These are phyloP conservation scores for Brettanomyces nanus DNA, from an alignment of 805 yeast species.

Conservation along the genomic window DNA sequence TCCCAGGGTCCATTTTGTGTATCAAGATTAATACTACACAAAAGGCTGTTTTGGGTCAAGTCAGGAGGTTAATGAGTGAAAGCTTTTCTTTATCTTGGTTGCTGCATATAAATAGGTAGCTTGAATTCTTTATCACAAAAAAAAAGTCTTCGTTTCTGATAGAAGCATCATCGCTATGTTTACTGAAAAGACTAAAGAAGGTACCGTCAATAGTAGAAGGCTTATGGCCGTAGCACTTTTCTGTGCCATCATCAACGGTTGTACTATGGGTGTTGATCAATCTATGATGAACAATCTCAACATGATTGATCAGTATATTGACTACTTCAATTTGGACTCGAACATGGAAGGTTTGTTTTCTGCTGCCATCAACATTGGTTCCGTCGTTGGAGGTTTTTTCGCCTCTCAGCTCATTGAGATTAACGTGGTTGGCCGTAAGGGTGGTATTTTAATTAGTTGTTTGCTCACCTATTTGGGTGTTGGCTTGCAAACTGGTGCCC, in stretches of 20 bases:
- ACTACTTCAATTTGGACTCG: conserved; percentile 17
- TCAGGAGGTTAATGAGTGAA: no score
- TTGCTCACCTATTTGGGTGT: conserved; percentile 25
- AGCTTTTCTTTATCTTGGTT: no score
- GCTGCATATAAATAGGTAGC: no score
- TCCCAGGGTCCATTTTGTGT: no score
- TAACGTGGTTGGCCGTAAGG: conserved; percentile 22
- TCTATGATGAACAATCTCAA: conserved; percentile 21
- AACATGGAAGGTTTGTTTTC: conserved; percentile 19
- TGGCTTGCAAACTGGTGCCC: conserved; percentile 31
- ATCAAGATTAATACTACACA: no score
- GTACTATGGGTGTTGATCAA: conserved; percentile 23
- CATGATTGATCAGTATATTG: conserved; percentile 18
- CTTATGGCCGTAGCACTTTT: conserved; percentile 16
- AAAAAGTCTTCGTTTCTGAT: background rate
- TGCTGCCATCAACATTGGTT: conserved; percentile 22
- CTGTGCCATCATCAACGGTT: conserved; percentile 19
- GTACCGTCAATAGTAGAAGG: conserved; percentile 10
- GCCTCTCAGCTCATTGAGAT: conserved; percentile 18
- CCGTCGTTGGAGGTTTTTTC: conserved; percentile 21
- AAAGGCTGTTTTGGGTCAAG: no score
- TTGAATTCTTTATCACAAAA: no score
- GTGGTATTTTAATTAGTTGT: conserved; percentile 21
- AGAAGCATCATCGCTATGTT: background rate
- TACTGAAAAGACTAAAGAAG: no score